Percentiles rank a stretch among this genome's conserved stretches.
Conservation (phyloP, 805 yeast species). For the Kurtzmaniella cleridarum region DNA sequence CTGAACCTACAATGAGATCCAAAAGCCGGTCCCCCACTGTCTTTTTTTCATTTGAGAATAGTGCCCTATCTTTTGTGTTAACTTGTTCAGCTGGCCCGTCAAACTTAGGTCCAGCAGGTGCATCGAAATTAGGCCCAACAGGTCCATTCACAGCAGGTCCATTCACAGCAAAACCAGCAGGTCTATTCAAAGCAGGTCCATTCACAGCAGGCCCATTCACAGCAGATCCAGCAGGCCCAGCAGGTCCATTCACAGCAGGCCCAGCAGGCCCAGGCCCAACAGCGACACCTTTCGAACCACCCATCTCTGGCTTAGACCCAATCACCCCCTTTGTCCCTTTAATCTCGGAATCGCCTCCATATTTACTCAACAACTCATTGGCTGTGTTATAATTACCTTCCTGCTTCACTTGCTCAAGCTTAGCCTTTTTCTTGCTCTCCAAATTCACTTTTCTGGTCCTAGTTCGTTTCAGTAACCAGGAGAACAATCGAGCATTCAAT, state of each 20-base stretch:
- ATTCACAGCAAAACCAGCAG: too few relatives aligned
- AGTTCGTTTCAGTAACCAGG: slow-evolving; percentile 11
- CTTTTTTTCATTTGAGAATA: slow-evolving; percentile 6
- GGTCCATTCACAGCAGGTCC: too few relatives aligned
- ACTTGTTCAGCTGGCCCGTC: too few relatives aligned
- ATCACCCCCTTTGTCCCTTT: neutral
- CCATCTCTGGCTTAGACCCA: neutral
- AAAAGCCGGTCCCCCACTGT: slow-evolving; percentile 33
- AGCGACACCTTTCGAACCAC: neutral
- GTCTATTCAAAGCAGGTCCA: too few relatives aligned
- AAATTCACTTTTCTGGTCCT: slow-evolving; percentile 18
- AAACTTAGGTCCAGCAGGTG: too few relatives aligned
- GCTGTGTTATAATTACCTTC: slow-evolving; percentile 74
- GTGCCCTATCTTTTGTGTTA: too few relatives aligned
- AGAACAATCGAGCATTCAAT: slow-evolving; percentile 13
- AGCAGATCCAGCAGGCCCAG: neutral
- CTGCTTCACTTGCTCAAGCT: slow-evolving; percentile 63
- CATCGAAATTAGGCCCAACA: too few relatives aligned
- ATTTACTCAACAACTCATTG: slow-evolving; percentile 65
- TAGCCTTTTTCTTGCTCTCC: slow-evolving; percentile 42
- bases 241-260: neutral
- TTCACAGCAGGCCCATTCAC: neutral
- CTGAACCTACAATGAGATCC: slow-evolving; percentile 41
- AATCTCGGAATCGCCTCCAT: too few relatives aligned
- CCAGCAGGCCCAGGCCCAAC: neutral